A percentile compares a stretch with the other conserved stretches of the same genome.
Conservation (phyloP, 148 eudicot genomes). For the Selenicereus undatus region DNA sequence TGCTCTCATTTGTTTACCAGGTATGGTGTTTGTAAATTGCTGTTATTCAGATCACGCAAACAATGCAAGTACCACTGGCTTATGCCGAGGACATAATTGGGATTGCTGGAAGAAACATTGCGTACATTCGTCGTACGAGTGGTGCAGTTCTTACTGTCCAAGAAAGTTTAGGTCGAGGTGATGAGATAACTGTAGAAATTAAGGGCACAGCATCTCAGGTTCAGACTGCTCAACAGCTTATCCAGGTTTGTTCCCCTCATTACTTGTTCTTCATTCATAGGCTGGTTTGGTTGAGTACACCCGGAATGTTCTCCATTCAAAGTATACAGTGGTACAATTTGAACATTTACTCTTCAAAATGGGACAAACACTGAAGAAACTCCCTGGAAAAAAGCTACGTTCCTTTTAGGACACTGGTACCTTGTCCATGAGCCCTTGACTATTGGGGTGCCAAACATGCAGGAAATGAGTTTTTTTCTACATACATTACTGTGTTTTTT, state of each 20-base stretch:
- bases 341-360: too few species aligned
- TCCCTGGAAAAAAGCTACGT: too few species aligned
- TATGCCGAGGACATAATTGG: conserved; percentile 98
- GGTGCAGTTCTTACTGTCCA: conserved; percentile 88
- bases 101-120: conserved; percentile 82
- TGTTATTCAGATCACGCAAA: conserved; percentile 60
- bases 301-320: too few species aligned
- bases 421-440: too few species aligned
- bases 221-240: conserved; percentile 90
- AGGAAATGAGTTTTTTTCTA: too few species aligned
- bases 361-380: too few species aligned
- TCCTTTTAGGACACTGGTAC: too few species aligned
- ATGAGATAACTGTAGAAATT: conserved; percentile 94
- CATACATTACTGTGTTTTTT: too few species aligned
- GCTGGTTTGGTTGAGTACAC: background rate
- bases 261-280: background rate
- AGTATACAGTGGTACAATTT: too few species aligned
- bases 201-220: conserved; percentile 83
- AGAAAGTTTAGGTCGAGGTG: conserved; percentile 70
- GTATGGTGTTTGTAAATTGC: background rate
- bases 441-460: too few species aligned
- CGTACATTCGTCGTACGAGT: conserved; percentile 75
- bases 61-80: conserved; percentile 90
- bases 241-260: conserved; percentile 53
- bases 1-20: conserved; percentile 2